Evolutionary conservation across 192 early-diverging fungal species (phyloP).

Genomic region (Coemansia sp.): DNA sequence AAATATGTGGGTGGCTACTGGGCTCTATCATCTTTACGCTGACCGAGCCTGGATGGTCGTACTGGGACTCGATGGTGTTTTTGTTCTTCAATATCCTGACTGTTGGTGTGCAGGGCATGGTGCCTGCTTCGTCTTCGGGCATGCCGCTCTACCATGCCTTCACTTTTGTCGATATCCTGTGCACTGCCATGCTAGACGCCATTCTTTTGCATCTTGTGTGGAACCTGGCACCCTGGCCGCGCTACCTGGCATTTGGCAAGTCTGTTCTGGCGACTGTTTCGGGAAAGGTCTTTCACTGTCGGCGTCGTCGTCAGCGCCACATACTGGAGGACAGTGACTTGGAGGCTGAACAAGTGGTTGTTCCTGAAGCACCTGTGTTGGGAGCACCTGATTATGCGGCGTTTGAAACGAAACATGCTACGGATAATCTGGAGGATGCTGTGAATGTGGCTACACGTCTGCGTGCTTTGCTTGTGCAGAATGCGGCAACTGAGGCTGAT

Average conservation of each 20-base stretch:
- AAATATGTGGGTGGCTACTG: conserved; percentile 36
- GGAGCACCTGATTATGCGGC: conserved; percentile 5
- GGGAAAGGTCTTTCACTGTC: conserved; percentile 8
- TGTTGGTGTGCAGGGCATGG: conserved; percentile 43
- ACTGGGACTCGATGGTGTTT: conserved; percentile 50
- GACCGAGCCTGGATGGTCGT: conserved; percentile 44
- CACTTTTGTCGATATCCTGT: conserved; percentile 42
- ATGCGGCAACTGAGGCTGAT: conserved; percentile 18
- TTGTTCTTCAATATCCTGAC: conserved; percentile 45
- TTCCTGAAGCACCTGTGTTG: neutral
- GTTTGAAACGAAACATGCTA: neutral
- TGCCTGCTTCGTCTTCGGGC: conserved; percentile 30
- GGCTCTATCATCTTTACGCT: conserved; percentile 38
- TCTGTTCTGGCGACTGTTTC: conserved; percentile 10
- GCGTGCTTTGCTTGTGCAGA: conserved; percentile 29
- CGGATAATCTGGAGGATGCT: conserved; percentile 26
- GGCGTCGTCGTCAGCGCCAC: conserved; percentile 1
- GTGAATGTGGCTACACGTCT: conserved; percentile 17
- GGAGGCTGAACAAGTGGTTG: conserved; percentile 2
- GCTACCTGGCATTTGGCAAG: conserved; percentile 13
- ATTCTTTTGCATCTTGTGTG: conserved; percentile 38
- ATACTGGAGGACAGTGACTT: neutral
- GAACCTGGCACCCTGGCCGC: conserved; percentile 45
- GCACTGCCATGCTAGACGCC: conserved; percentile 37
- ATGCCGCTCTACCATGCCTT: conserved; percentile 40